phyloP scores from a whole-genome alignment of 192 early-diverging fungal genomes.

The Ramicandelaber brevisporus region DNA sequence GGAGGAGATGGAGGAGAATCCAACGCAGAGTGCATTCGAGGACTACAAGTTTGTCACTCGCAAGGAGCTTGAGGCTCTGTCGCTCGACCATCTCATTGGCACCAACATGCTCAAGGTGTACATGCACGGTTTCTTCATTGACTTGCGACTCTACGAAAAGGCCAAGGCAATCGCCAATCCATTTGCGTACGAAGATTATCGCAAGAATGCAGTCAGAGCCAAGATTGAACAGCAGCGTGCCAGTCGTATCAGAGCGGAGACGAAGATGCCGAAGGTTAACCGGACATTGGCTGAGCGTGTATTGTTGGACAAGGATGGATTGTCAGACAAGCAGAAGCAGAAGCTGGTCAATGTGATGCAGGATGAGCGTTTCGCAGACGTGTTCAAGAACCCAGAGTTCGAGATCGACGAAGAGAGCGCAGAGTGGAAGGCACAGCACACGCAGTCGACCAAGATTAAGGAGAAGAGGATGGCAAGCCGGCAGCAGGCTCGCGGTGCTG shows the following conservation, averaged over 20 bases:
- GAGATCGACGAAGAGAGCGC: conserved; percentile 58
- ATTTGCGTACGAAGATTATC: conserved; percentile 85
- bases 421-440: conserved; percentile 43
- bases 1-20: conserved; percentile 77
- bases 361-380: conserved; percentile 61
- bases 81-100: conserved; percentile 77
- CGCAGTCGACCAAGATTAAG: conserved; percentile 3
- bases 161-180: conserved; percentile 89
- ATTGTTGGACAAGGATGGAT: conserved; percentile 13
- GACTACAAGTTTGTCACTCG: conserved; percentile 96
- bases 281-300: conserved; percentile 54
- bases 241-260: conserved; percentile 66
- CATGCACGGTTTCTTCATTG: conserved; percentile 98
- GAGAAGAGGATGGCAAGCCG: too few species aligned
- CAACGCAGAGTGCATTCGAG: conserved; percentile 65
- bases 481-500: too few species aligned
- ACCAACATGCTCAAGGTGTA: conserved; percentile 82
- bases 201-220: conserved; percentile 46
- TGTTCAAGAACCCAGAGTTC: conserved; percentile 82
- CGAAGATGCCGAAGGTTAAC: conserved; percentile 85
- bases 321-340: conserved; percentile 14
- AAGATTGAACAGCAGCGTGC: conserved; percentile 60
- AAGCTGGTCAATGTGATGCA: conserved; percentile 27
- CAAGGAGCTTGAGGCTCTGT: conserved; percentile 61
- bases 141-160: conserved; percentile 83